Conservation (phyloP, 441 rosid species). For the Eugenia klotzschiana region DNA sequence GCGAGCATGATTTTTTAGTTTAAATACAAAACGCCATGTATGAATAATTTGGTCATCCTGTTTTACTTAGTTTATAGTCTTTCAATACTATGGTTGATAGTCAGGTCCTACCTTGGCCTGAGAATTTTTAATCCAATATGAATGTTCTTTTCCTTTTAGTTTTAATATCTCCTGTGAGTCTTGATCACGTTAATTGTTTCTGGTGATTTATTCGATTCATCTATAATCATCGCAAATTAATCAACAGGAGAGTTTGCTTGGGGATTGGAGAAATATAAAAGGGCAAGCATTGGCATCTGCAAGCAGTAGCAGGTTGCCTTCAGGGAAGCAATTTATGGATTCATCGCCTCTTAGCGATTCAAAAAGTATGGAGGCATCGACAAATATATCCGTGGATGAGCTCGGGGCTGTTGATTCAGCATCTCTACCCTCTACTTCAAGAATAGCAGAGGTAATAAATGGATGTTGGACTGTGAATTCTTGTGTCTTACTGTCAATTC, state of each 20-base stretch:
- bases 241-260: conserved; percentile 45
- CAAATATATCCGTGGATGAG: conserved; percentile 47
- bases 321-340: conserved; percentile 52
- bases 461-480: neutral
- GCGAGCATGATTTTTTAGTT: neutral
- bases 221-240: neutral
- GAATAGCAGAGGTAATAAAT: conserved; percentile 54
- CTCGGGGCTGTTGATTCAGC: conserved; percentile 52
- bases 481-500: neutral
- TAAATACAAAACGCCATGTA: neutral
- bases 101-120: neutral
- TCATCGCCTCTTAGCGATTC: conserved; percentile 52
- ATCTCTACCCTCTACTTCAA: conserved; percentile 57
- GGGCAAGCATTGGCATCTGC: conserved; percentile 50
- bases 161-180: neutral
- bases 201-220: neutral
- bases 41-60: neutral
- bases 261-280: conserved; percentile 65
- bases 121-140: neutral
- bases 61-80: neutral
- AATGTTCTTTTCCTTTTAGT: neutral
- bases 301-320: conserved; percentile 58
- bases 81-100: neutral
- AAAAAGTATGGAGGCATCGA: conserved; percentile 52
- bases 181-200: neutral